A percentile compares a stretch with the other conserved stretches of the same genome.
Conservation (phyloP, 2,329 filamentous ascomycete genomes). For the Verticillium tricorpus region DNA sequence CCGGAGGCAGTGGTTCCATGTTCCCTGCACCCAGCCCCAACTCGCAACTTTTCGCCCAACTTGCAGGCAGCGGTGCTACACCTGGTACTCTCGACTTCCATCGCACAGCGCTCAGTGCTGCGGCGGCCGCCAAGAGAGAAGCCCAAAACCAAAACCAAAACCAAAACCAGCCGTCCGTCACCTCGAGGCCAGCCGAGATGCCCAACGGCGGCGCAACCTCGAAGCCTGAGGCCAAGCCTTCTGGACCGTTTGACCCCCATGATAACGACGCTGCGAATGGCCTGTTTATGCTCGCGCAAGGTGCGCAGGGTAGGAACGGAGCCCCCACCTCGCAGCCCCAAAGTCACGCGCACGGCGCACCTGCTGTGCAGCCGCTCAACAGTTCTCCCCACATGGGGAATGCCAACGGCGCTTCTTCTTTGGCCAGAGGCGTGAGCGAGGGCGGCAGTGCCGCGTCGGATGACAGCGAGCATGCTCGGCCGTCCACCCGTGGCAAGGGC, state of each 20-base stretch:
- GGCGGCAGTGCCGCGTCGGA: conserved; percentile 68
- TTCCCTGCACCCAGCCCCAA: conserved; percentile 89
- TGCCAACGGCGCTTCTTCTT: conserved; percentile 36
- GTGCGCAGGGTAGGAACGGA: conserved; percentile 68
- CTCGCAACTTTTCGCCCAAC: conserved; percentile 73
- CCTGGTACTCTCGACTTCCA: conserved; percentile 93
- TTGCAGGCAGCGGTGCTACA: conserved; percentile 78
- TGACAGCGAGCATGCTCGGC: conserved; percentile 64
- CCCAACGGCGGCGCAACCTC: conserved; percentile 32
- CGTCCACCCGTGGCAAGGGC: conserved; percentile 60
- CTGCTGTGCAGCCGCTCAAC: conserved; percentile 29
- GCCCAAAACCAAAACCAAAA: conserved; percentile 32
- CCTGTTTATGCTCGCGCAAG: conserved; percentile 82
- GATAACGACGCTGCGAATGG: conserved; percentile 96
- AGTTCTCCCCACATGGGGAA: conserved; percentile 47
- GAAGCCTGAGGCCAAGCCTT: conserved; percentile 46
- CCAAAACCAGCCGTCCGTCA: conserved; percentile 17
- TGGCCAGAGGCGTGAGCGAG: conserved; percentile 58
- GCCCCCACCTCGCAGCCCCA: conserved; percentile 44
- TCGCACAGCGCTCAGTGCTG: conserved; percentile 80
- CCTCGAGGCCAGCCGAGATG: conserved; percentile 20
- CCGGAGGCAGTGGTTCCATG: conserved; percentile 94
- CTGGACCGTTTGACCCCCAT: conserved; percentile 76
- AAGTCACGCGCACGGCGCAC: conserved; percentile 44
- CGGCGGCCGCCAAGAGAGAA: conserved; percentile 60